These are phyloP conservation scores for Penicillium sp. DNA, from an alignment of 2,329 filamentous ascomycete genomes.

Conservation along the genomic window DNA sequence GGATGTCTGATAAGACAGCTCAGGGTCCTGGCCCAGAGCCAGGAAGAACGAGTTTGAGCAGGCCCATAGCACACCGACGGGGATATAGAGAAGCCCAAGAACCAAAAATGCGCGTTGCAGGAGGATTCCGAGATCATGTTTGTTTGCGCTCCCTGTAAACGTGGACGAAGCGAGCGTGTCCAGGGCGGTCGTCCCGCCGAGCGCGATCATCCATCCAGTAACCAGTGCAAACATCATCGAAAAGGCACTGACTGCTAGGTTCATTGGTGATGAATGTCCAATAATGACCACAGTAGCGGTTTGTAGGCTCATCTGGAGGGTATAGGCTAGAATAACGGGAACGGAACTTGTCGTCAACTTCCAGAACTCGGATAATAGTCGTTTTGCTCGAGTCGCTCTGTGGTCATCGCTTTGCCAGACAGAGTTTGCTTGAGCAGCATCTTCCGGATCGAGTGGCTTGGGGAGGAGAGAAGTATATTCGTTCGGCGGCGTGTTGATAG, in stretches of 20 bases:
- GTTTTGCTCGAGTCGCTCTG: slow-evolving; percentile 27
- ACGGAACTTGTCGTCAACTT: slow-evolving; percentile 69
- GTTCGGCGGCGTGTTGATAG: slow-evolving; percentile 7
- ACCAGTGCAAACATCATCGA: slow-evolving; percentile 94
- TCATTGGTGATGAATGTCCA: slow-evolving; percentile 75
- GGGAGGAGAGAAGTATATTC: slow-evolving; percentile 36
- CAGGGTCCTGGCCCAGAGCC: slow-evolving; percentile 73
- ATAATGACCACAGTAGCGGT: slow-evolving; percentile 80
- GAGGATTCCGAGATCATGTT: slow-evolving; percentile 74
- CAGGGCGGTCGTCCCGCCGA: slow-evolving; percentile 82
- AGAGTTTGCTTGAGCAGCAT: neutral
- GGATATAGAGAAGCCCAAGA: slow-evolving; percentile 70
- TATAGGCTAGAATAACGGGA: slow-evolving; percentile 82
- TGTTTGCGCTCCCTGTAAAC: slow-evolving; percentile 79
- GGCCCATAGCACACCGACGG: slow-evolving; percentile 73
- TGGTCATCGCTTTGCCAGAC: neutral
- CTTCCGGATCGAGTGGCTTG: slow-evolving; percentile 17
- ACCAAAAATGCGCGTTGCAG: slow-evolving; percentile 76
- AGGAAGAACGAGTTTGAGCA: slow-evolving; percentile 74
- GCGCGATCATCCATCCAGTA: slow-evolving; percentile 81
- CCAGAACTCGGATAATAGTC: slow-evolving; percentile 62
- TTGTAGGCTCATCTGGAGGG: slow-evolving; percentile 81
- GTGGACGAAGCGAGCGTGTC: slow-evolving; percentile 82
- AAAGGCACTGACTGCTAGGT: slow-evolving; percentile 79
- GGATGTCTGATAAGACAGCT: slow-evolving; percentile 72